A percentile compares a stretch with the other conserved stretches of the same genome.
Evolutionary conservation across 495 filamentous ascomycete genomes (phyloP).

Genomic region (Hapsidospora chrysogenum): DNA sequence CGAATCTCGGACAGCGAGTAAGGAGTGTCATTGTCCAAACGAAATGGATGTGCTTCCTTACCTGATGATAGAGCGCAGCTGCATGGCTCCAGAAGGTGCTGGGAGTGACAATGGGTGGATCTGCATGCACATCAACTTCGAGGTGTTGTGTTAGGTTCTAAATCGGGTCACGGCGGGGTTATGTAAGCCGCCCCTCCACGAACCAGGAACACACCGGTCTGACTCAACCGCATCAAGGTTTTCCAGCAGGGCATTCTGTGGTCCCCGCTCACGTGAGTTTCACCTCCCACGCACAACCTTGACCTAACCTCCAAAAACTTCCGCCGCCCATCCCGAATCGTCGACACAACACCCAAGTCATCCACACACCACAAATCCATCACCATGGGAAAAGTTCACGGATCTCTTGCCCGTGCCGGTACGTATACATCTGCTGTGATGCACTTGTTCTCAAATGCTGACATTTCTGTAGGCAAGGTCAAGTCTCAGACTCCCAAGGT

Average conservation of each 20-base stretch:
- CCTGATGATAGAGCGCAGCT: too few species aligned
- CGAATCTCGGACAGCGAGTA: too few species aligned
- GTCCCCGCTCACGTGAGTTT: slow-evolving; percentile 3
- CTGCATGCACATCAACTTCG: too few species aligned
- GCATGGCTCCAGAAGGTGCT: too few species aligned
- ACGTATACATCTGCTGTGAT: slow-evolving; percentile 7
- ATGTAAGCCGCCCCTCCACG: too few species aligned
- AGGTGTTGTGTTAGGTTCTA: too few species aligned
- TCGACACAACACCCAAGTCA: slow-evolving; percentile 1
- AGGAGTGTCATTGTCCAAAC: too few species aligned
- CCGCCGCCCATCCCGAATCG: slow-evolving; percentile 1
- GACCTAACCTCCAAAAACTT: slow-evolving; percentile 1
- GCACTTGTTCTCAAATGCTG: neutral
- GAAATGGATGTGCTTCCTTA: too few species aligned
- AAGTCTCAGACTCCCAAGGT: slow-evolving; percentile 87
- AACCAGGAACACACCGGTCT: too few species aligned
- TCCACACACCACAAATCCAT: slow-evolving; percentile 17
- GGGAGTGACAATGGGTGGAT: too few species aligned
- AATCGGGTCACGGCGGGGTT: too few species aligned
- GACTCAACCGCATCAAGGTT: too few species aligned
- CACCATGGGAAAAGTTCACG: slow-evolving; percentile 85
- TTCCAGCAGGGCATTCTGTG: slow-evolving; percentile 1
- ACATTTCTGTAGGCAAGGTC: slow-evolving; percentile 39
- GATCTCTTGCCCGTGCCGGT: slow-evolving; percentile 90
- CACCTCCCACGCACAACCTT: slow-evolving; percentile 1